These are phyloP conservation scores for Stenogyne calaminthoides DNA, from an alignment of 305 asterid species.

Conservation along the genomic window DNA sequence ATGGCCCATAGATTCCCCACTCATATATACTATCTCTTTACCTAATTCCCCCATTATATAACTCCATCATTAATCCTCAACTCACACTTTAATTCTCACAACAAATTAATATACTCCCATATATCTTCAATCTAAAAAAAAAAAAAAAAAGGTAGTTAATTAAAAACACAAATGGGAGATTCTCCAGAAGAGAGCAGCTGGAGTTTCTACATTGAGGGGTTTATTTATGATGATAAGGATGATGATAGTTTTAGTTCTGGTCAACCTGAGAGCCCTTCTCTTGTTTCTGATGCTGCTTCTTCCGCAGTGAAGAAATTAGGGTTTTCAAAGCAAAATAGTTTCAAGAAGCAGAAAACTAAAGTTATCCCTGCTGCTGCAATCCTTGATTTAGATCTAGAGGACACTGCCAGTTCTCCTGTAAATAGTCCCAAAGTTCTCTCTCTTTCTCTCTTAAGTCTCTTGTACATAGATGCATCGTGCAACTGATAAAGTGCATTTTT, in stretches of 20 bases:
- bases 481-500: too few relatives aligned
- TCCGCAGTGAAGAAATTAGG: conserved; percentile 43
- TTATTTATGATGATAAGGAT: conserved; percentile 27
- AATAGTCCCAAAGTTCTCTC: conserved; percentile 59
- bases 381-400: conserved; percentile 51
- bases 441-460: not conserved
- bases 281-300: conserved; percentile 67
- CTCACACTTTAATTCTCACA: not conserved
- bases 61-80: not conserved
- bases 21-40: not conserved
- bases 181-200: conserved; percentile 70
- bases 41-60: conserved; percentile 27
- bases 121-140: too few relatives aligned
- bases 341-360: conserved; percentile 48
- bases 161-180: conserved; percentile 29
- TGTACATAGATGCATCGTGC: too few relatives aligned
- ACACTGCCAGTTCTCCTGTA: conserved; percentile 71
- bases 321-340: conserved; percentile 29
- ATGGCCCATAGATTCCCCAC: conserved; percentile 19
- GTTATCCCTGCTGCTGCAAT: not conserved
- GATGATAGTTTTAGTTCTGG: conserved; percentile 26
- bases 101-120: not conserved
- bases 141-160: too few relatives aligned
- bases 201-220: conserved; percentile 71
- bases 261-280: conserved; percentile 52